These are phyloP conservation scores for Neonothopanus nambi DNA, from an alignment of 1,284 basidiomycete genomes.

Conservation along the genomic window DNA sequence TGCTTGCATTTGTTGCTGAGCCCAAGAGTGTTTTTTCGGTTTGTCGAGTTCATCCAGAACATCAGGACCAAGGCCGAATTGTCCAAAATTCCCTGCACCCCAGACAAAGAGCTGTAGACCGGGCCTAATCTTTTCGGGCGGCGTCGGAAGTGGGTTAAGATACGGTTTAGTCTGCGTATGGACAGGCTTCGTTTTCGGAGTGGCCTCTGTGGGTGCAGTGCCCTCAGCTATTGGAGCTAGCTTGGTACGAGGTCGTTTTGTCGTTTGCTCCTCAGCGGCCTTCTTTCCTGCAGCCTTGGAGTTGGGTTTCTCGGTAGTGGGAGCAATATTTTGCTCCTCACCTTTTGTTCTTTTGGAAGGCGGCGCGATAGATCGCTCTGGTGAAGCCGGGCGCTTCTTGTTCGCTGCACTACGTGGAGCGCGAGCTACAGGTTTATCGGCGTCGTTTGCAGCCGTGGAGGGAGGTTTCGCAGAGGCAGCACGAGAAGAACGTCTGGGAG, in stretches of 20 bases:
- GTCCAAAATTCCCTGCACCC: not conserved
- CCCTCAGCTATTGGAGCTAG: constrained; percentile 36
- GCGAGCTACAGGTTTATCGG: constrained; percentile 33
- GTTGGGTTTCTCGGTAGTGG: constrained; percentile 26
- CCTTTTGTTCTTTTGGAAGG: constrained; percentile 38
- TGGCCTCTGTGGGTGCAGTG: constrained; percentile 26
- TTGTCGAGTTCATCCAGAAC: not conserved
- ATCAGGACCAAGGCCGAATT: constrained; percentile 4
- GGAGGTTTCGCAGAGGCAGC: constrained; percentile 42
- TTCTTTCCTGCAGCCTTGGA: constrained; percentile 30
- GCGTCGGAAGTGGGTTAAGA: constrained; percentile 60
- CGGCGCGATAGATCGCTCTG: constrained; percentile 43
- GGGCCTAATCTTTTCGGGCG: constrained; percentile 44
- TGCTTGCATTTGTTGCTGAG: constrained; percentile 1
- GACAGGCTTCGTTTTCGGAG: constrained; percentile 7
- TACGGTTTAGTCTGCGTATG: constrained; percentile 48
- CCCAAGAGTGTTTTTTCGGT: constrained; percentile 3
- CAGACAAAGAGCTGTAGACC: constrained; percentile 5
- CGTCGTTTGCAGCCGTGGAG: constrained; percentile 30
- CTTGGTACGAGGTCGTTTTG: constrained; percentile 28
- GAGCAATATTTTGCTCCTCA: constrained; percentile 37
- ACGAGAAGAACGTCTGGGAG: constrained; percentile 52
- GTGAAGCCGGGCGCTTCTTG: constrained; percentile 44
- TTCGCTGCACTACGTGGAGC: constrained; percentile 24
- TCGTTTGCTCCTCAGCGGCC: constrained; percentile 28